Evolutionary conservation across 2,329 filamentous ascomycete species (phyloP).

Genomic region (Penicillium sp.): DNA sequence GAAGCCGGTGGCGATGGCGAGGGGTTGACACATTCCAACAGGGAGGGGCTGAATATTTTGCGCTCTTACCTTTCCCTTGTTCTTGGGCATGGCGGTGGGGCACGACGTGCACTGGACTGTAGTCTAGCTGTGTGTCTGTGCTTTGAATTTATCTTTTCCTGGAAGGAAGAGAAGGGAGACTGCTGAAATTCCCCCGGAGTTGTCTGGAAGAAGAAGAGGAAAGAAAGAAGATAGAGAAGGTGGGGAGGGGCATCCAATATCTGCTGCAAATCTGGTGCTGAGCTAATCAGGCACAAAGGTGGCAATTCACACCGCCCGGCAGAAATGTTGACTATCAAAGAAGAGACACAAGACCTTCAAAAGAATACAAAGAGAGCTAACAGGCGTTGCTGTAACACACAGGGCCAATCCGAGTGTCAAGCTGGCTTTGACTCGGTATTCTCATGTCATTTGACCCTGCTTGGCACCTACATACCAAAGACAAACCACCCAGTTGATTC

Average conservation of each 20-base stretch:
- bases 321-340: slow-evolving; percentile 13
- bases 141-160: slow-evolving; percentile 14
- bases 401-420: background rate
- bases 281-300: slow-evolving; percentile 31
- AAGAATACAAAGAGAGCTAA: too few relatives aligned
- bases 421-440: background rate
- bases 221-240: slow-evolving; percentile 16
- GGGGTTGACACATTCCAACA: slow-evolving; percentile 26
- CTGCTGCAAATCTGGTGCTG: slow-evolving; percentile 27
- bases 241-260: slow-evolving; percentile 23
- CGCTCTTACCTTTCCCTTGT: slow-evolving; percentile 90
- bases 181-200: slow-evolving; percentile 11
- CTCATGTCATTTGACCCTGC: background rate
- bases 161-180: slow-evolving; percentile 19
- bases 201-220: slow-evolving; percentile 15
- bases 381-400: too few relatives aligned
- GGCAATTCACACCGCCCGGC: slow-evolving; percentile 10
- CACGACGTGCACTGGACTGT: slow-evolving; percentile 32
- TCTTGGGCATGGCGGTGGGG: slow-evolving; percentile 82
- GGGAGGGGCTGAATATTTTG: slow-evolving; percentile 31
- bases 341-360: background rate
- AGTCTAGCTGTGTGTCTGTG: slow-evolving; percentile 20
- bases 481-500: background rate
- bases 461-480: background rate
- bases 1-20: slow-evolving; percentile 19